Conservation (phyloP, 495 filamentous ascomycete species). For the Collariella sp. region DNA sequence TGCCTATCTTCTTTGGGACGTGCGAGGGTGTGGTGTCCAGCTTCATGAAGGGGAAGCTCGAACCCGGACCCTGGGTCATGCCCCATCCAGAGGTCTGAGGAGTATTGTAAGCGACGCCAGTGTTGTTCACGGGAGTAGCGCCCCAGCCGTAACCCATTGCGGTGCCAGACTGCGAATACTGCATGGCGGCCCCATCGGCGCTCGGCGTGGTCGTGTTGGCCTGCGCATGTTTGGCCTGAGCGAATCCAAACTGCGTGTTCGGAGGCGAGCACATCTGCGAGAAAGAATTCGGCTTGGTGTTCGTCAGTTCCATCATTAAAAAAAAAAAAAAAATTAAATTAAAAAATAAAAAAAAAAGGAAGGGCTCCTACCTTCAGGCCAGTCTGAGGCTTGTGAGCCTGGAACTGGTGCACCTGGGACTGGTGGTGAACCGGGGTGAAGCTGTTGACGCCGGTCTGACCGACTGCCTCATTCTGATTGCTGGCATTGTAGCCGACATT, state of each 20-base stretch:
- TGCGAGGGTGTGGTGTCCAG: slow-evolving; percentile 5
- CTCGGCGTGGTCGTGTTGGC: not conserved
- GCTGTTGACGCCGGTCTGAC: not conserved
- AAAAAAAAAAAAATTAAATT: too few species aligned
- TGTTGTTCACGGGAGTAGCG: not conserved
- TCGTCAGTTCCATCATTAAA: not conserved
- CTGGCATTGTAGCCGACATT: not conserved
- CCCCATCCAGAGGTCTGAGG: not conserved
- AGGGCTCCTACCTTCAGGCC: not conserved
- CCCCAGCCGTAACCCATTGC: not conserved
- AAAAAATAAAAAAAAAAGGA: not conserved
- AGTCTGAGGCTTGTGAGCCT: not conserved
- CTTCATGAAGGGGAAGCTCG: not conserved
- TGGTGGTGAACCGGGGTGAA: not conserved
- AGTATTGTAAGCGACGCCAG: not conserved
- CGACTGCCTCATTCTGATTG: not conserved
- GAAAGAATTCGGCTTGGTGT: not conserved
- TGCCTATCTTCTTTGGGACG: slow-evolving; percentile 8
- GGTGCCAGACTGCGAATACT: not conserved
- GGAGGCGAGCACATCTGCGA: not conserved
- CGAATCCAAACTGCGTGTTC: not conserved
- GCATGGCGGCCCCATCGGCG: too few species aligned
- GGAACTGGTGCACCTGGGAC: too few species aligned
- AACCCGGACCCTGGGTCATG: not conserved
- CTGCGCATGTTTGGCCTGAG: not conserved